Evolutionary conservation across 352 stramenopile genomes (phyloP).

Genomic region (Pythium sukuiense): DNA sequence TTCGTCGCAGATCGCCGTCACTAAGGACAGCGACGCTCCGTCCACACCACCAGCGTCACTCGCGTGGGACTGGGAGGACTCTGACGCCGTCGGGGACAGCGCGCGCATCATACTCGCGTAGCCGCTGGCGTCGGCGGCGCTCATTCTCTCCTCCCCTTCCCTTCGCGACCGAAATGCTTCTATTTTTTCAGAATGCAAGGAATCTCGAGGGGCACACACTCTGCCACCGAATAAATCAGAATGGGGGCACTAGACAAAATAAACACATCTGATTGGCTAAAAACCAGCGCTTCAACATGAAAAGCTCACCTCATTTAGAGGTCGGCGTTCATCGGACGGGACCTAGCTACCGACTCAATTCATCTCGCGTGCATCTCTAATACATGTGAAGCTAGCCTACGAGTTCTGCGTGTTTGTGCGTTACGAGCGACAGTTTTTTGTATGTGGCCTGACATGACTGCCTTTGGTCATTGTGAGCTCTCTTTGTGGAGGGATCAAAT

Average conservation of each 20-base stretch:
- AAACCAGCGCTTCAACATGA: too few relatives aligned
- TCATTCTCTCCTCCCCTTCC: neutral
- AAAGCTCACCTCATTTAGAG: too few relatives aligned
- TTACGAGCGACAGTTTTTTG: neutral
- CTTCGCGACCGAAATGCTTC: neutral
- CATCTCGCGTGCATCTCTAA: neutral
- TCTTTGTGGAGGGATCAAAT: neutral
- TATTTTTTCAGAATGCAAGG: constrained; percentile 2
- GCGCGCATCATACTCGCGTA: constrained; percentile 4
- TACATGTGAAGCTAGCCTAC: neutral
- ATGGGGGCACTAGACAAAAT: neutral
- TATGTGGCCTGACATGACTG: neutral
- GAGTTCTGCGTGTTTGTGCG: neutral
- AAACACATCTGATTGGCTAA: too few relatives aligned
- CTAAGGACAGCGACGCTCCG: neutral
- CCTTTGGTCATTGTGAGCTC: neutral
- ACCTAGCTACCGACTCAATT: too few relatives aligned
- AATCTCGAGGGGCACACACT: neutral
- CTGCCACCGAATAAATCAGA: neutral
- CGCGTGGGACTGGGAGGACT: constrained; percentile 6
- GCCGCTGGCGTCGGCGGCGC: neutral
- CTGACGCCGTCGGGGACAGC: constrained; percentile 18
- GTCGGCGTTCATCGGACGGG: too few relatives aligned
- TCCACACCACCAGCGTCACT: neutral
- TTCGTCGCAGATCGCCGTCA: constrained; percentile 54